These are phyloP conservation scores for Rubia yunnanensis DNA, from an alignment of 257 asterid genomes.

Conservation along the genomic window DNA sequence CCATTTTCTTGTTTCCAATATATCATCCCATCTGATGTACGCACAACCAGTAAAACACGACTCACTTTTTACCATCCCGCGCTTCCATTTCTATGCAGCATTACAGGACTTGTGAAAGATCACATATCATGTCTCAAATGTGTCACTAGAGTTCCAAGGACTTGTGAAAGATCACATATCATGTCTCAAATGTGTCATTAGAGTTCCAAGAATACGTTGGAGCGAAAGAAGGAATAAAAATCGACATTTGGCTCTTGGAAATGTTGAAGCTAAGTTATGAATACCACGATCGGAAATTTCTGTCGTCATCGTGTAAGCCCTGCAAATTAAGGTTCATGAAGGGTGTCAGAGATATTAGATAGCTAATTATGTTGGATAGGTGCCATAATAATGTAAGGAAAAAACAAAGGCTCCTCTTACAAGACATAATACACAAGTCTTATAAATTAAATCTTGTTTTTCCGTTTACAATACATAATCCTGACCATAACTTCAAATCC, in stretches of 20 bases:
- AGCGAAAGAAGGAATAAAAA: too few relatives aligned
- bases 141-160: background rate
- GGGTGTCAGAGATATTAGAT: background rate
- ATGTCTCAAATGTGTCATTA: background rate
- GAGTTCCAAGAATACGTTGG: background rate
- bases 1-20: background rate
- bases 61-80: background rate
- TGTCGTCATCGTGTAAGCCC: background rate
- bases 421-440: too few relatives aligned
- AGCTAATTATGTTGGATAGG: background rate
- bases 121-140: background rate
- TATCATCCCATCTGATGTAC: background rate
- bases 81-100: background rate
- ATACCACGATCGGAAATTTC: background rate
- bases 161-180: background rate
- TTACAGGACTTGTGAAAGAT: background rate
- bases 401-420: too few relatives aligned
- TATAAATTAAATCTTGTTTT: too few relatives aligned
- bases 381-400: background rate
- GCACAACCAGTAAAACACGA: background rate
- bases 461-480: too few relatives aligned
- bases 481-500: too few relatives aligned
- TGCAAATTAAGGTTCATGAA: background rate
- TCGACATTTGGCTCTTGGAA: background rate
- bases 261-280: background rate